Conservation (phyloP, 495 filamentous ascomycete species). For the Penicillium alfredii region DNA sequence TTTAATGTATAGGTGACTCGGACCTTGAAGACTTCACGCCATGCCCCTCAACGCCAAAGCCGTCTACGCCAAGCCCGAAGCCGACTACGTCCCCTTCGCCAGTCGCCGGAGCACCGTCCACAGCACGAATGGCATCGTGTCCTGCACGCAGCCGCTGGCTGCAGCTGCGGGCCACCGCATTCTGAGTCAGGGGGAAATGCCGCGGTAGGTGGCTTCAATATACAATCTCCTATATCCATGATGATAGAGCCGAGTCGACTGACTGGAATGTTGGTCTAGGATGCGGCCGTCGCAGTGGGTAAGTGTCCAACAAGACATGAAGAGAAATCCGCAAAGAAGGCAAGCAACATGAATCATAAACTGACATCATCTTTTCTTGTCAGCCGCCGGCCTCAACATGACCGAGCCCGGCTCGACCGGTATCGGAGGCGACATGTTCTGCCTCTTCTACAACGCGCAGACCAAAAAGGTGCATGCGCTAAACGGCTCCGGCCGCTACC, state of each 20-base stretch:
- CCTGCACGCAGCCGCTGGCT: conserved; percentile 87
- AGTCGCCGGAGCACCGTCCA: conserved; percentile 89
- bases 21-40: too few relatives aligned
- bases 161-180: conserved; percentile 81
- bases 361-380: conserved; percentile 3
- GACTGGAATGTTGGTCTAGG: conserved; percentile 41
- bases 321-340: too few relatives aligned
- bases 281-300: conserved; percentile 87
- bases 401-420: conserved; percentile 91
- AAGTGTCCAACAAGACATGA: conserved; percentile 14
- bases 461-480: conserved; percentile 75
- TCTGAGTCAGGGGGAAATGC: conserved; percentile 86
- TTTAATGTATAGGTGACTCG: too few relatives aligned
- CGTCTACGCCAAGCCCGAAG: conserved; percentile 57
- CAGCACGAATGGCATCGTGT: conserved; percentile 86
- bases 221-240: too few relatives aligned
- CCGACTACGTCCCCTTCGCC: conserved; percentile 60
- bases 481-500: conserved; percentile 86
- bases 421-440: conserved; percentile 99
- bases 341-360: background rate
- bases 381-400: conserved; percentile 81
- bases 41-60: conserved; percentile 57
- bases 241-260: too few relatives aligned
- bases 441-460: conserved; percentile 82
- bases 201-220: conserved; percentile 78